These are phyloP conservation scores for Coix lacrymajobi DNA, from an alignment of 176 grass and related monocot species.

Conservation along the genomic window DNA sequence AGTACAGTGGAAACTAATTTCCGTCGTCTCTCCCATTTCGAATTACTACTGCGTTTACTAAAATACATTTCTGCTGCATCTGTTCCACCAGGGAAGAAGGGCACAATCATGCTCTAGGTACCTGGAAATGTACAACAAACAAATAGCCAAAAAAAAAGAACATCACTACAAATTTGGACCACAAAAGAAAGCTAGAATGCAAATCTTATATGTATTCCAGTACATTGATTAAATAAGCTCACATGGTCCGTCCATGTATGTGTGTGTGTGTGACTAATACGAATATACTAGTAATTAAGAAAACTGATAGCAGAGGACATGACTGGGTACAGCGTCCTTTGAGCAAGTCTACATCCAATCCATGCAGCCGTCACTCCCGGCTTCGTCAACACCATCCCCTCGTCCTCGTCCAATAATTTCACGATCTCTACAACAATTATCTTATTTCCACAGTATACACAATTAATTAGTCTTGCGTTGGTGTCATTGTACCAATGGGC, in stretches of 20 bases:
- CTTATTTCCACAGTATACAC: background rate
- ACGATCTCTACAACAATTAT: background rate
- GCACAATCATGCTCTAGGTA: background rate
- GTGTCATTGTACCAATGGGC: too few species aligned
- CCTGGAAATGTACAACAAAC: background rate
- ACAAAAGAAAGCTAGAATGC: background rate
- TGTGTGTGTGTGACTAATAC: background rate
- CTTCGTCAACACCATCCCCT: constrained; percentile 26
- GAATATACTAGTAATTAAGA: background rate
- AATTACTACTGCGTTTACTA: background rate
- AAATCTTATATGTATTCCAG: background rate
- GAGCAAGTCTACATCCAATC: constrained; percentile 2
- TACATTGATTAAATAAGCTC: background rate
- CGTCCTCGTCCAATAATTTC: background rate
- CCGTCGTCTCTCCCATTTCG: background rate
- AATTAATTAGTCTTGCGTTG: background rate
- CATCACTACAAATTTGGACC: background rate
- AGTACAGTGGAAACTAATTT: background rate
- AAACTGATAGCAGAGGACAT: background rate
- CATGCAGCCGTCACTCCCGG: background rate
- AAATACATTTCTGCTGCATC: background rate
- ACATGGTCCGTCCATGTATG: too few species aligned
- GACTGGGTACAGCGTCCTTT: too few species aligned
- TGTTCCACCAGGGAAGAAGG: background rate
- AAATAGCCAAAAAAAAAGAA: background rate